Evolutionary conservation across 192 early-diverging fungal genomes (phyloP), one percentile per base, ranked within the genome.

Genomic region (Piromyces finnis): DNA sequence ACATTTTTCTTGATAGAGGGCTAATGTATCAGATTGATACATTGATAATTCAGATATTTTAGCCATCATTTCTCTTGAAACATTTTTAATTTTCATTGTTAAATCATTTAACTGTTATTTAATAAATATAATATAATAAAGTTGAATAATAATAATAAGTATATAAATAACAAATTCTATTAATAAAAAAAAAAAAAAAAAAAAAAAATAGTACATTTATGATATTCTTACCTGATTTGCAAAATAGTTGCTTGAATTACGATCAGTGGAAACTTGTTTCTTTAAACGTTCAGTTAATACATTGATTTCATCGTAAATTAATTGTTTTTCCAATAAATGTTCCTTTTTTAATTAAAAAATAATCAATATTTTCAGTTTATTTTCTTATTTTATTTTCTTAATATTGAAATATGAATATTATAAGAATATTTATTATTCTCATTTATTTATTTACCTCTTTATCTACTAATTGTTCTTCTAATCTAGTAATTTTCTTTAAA

Each of bases 371-470:
- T n/a, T n/a, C n/a, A n/a, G n/a, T n/a, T n/a, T n/a, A n/a, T n/a
- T 29, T 83, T 28, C 29, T 30, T 5, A 9, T 85, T 79, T 39
- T 39, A 15, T 39, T 39, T 39, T 5, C 15, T 7, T 35, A 35
- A 35, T 35, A 35, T 35, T 5, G 17, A 51, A 22, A 51, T 4
- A 22, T 14, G 22, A 22, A 51, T 51, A 14, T 14, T 14, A 22
- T n/a, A n/a, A n/a, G n/a, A n/a, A n/a, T n/a, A n/a, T n/a, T n/a
- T n/a, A n/a, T n/a, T n/a, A n/a, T n/a, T n/a, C n/a, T n/a, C n/a
- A n/a, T n/a, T n/a, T n/a, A n/a, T n/a, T n/a, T n/a, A n/a, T n/a
- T 32, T 80, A 89, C 88, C 86, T 90, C 89, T 80, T 85, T 91
- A 77, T 90, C 86, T n/a, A 88, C 87, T 30, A 90, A 82, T 79